These are phyloP conservation scores for Phytophthora hybrid DNA, from an alignment of 352 stramenopile genomes.

Conservation along the genomic window DNA sequence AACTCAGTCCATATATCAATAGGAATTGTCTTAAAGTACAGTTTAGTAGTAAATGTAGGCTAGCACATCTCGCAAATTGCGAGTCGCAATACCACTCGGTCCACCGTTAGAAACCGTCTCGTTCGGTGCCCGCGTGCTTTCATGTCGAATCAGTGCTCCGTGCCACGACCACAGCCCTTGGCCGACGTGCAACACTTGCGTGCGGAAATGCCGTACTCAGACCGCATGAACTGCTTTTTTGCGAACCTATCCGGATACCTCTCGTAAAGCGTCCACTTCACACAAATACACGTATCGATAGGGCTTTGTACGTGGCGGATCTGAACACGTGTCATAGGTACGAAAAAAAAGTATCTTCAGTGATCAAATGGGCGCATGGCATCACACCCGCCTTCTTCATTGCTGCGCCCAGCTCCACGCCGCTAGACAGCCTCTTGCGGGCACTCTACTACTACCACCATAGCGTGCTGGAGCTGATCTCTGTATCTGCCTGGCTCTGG, in stretches of 20 bases:
- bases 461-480: conserved; percentile 23
- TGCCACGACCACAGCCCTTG: conserved; percentile 26
- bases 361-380: conserved; percentile 21
- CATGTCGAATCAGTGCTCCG: conserved; percentile 44
- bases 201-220: conserved; percentile 34
- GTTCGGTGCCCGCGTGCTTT: conserved; percentile 51
- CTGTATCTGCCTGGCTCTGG: conserved; percentile 15
- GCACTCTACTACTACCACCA: conserved; percentile 16
- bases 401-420: conserved; percentile 9
- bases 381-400: conserved; percentile 14
- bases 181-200: conserved; percentile 54
- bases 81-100: conserved; percentile 32
- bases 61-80: conserved; percentile 47
- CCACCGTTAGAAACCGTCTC: conserved; percentile 25
- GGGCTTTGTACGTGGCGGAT: not conserved
- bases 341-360: conserved; percentile 31
- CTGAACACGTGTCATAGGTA: conserved; percentile 7
- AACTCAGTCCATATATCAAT: conserved; percentile 6
- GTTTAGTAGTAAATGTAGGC: not conserved
- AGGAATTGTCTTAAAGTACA: not conserved
- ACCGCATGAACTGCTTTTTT: not conserved
- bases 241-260: not conserved
- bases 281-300: too few relatives aligned
- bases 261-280: not conserved
- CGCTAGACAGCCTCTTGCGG: conserved; percentile 1